Conservation (phyloP, 176 grass and related monocot genomes). For the Poa annua region DNA sequence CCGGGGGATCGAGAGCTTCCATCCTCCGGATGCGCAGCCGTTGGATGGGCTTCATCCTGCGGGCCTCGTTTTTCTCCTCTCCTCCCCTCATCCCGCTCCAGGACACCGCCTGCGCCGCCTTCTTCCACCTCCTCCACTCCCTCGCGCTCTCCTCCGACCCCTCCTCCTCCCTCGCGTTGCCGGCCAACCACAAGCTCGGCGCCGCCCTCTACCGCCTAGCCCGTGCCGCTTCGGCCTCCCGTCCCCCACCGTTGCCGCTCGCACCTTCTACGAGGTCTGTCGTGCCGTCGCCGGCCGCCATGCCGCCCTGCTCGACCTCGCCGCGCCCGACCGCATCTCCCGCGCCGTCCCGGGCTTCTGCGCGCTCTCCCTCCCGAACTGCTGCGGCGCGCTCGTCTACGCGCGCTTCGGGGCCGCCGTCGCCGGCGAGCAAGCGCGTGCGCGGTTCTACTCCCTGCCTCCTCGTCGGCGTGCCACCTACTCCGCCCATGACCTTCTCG, state of each 20-base stretch:
- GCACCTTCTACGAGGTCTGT: slow-evolving; percentile 91
- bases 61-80: slow-evolving; percentile 38
- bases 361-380: slow-evolving; percentile 65
- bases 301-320: slow-evolving; percentile 60
- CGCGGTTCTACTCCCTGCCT: too few species aligned
- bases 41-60: too few species aligned
- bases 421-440: too few species aligned
- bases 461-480: too few species aligned
- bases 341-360: slow-evolving; percentile 75
- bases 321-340: slow-evolving; percentile 59
- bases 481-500: too few species aligned
- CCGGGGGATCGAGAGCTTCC: too few species aligned
- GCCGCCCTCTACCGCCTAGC: slow-evolving; percentile 87
- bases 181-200: slow-evolving; percentile 74
- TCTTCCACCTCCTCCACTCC: slow-evolving; percentile 68
- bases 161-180: slow-evolving; percentile 48
- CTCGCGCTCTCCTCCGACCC: slow-evolving; percentile 56
- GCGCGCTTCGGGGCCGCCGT: too few species aligned
- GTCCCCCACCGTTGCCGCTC: slow-evolving; percentile 51
- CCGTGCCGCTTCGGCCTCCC: slow-evolving; percentile 78
- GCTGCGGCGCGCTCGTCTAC: too few species aligned
- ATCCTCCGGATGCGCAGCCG: too few species aligned
- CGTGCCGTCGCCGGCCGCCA: slow-evolving; percentile 68
- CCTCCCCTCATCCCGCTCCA: slow-evolving; percentile 37
- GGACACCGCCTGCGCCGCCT: slow-evolving; percentile 56